phyloP scores from a whole-genome alignment of 768 basidiomycete genomes.

The Leccinum truebloodii region DNA sequence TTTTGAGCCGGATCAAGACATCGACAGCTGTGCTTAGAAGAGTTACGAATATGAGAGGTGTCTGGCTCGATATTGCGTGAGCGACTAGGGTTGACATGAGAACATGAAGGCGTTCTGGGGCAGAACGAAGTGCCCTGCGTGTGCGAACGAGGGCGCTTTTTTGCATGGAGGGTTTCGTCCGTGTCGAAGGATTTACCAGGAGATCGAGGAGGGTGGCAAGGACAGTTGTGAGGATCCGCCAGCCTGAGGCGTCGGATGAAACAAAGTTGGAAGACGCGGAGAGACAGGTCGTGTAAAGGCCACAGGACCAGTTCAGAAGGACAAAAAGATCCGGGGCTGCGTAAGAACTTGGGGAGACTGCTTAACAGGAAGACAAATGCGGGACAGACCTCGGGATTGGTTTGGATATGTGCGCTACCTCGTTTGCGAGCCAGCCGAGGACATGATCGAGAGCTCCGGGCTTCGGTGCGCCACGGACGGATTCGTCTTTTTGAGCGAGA shows the following conservation, averaged over 20 bases:
- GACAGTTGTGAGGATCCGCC: conserved; percentile 52
- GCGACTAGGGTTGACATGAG: conserved; percentile 57
- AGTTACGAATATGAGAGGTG: conserved; percentile 42
- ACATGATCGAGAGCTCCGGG: conserved; percentile 69
- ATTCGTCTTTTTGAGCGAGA: conserved; percentile 62
- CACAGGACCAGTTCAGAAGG: conserved; percentile 70
- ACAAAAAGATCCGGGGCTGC: conserved; percentile 66
- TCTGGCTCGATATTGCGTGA: conserved; percentile 49
- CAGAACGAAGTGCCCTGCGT: no score
- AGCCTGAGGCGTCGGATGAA: conserved; percentile 41
- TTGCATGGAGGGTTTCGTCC: conserved; percentile 58
- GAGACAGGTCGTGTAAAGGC: conserved; percentile 56
- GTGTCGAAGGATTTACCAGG: conserved; percentile 51
- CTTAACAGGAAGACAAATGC: neutral
- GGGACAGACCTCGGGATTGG: conserved; percentile 55
- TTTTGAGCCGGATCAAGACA: conserved; percentile 69
- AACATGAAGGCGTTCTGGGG: conserved; percentile 46
- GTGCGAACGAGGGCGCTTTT: conserved; percentile 14
- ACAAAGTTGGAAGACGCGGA: conserved; percentile 45
- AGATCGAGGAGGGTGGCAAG: conserved; percentile 62
- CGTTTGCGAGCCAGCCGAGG: conserved; percentile 72
- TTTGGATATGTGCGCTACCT: conserved; percentile 60
- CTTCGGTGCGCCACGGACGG: conserved; percentile 42
- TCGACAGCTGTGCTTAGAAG: conserved; percentile 70
- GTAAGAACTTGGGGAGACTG: conserved; percentile 40